Evolutionary conservation across 2,329 filamentous ascomycete genomes (phyloP), one percentile per base, ranked within the genome.

Genomic region (Xylariaceae sp.): DNA sequence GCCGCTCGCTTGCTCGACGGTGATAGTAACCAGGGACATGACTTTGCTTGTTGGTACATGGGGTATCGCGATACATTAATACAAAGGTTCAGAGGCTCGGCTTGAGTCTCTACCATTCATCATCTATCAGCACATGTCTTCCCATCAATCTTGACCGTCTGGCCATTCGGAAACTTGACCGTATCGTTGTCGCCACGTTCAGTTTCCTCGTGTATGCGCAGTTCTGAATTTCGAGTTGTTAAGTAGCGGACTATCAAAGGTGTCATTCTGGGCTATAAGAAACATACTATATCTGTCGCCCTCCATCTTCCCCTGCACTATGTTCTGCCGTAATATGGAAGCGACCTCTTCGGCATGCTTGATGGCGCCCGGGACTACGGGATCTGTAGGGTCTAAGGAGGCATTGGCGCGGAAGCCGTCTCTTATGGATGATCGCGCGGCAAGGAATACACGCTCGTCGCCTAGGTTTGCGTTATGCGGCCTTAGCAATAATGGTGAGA

Each of bases 121-220:
- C 48, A 69, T 48, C 62, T 66, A 48, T 63, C 62, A 20, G 63
- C 57, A 48, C 69, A 68, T 44, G 57, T 70, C 48, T 59, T 61
- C 10, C 61, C 64, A 7, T 62, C 60, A 2, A 64, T 61, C 45
- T 64, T 63, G 16, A 64, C 64, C 20, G 57, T 74, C 57, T 72
- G 59, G 42, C 65, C 75, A 57, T 75, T 79, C 2, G 81, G 81
- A 49, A 85, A 79, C 75, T 93, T 96, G 67, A 97, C 85, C 32
- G 88, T 90, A 66, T 97, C 92, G 70, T 99, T 99, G 75, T 98
- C 90, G 51, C 95, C 92, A 63, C 91, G 82, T 74, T 99, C 93
- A 26, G 89, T 99, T 63, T 96, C 79, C 59, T 96, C 84, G 73
- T 98, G 95, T 75, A 99, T 97, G 49, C 88, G 83, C 54, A 98